Base-by-base conservation (phyloP, 2,329 filamentous ascomycete species). In the Venturiaceae sp. region DNA sequence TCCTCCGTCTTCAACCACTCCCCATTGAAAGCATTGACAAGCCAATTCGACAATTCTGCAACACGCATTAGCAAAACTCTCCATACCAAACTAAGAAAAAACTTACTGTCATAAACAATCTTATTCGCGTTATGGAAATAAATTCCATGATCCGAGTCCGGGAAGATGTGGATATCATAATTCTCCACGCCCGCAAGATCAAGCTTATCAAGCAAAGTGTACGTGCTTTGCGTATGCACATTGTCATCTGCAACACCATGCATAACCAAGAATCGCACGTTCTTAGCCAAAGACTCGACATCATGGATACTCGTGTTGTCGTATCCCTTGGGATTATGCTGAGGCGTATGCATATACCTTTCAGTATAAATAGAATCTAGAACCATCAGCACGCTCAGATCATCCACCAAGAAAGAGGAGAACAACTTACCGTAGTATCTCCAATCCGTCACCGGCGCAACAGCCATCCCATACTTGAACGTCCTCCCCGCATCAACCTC, bases 381-480 rank as follows among this genome's bases (percentile, higher is more conserved):
- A 46, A 7, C 13, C 46, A 28, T 58, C 44, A 60, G 37, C n/a
- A 52, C 14, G 26, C 33, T 33, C 53, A n/a, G 13, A n/a, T 4
- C 14, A 19, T 23, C 11, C 5, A n/a, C 50, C 16, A 8, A 11
- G 34, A 55, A 8, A 16, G 14, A 32, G 6, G 23, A 50, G 30
- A 34, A 1, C 8, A 46, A 60, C 64, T 61, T 71, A 80, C 78
- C 83, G 74, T 99, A 99, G 74, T 88, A 96, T 59, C 88, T 82
- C 94, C 94, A 99, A 72, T 99, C 92, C 0, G 92, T 97, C n/a
- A 99, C 94, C 19, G 94, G 94, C 1, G 94, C 94, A 55, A 99
- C 95, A 6, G 95, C 91, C 88, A 99, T 96, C 65, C 94, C 95
- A 71, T 99, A 99, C 63, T 86, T 86, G 76, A 96, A 99, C 0